Base-by-base conservation (phyloP, 2,329 filamentous ascomycete genomes). In the Cercospora zeina region DNA sequence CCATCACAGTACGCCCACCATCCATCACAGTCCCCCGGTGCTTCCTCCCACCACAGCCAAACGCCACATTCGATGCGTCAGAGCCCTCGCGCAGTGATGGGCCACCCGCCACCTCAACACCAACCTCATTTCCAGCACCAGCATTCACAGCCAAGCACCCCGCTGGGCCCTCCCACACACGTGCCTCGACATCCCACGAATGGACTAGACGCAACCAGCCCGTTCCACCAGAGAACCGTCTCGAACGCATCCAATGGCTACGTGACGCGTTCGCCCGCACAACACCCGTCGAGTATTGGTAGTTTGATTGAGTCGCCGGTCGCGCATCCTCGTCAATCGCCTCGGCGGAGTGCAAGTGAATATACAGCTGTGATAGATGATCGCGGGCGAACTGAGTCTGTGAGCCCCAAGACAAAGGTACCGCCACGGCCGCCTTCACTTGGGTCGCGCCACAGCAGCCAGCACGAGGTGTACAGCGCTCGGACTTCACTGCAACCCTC, bases 391-490 rank as follows among this genome's bases (percentile, higher is more conserved):
- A 90, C 87, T 73, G 75, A 89, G 58, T 93, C 89, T 71, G 85
- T 93, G 55, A 93, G 89, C 73, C 90, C 91, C 31, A 92, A 91
- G 77, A 91, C 89, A 36, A 74, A 73, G 47, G 62, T 73, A 4
- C 69, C 68, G 14, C 70, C 70, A 27, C 69, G 71, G 2, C 60
- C 67, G 16, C 68, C 71, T 53, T 73, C 71, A 33, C 64, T 67
- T 51, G 66, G 65, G 16, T 74, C 72, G 36, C 66, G 73, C 47
- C 70, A 74, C 37, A 72, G 70, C 59, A 75, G 73, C 61, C 66
- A 69, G 62, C 68, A 73, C 53, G 72, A 75, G 36, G 50, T 62
- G 42, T 63, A 69, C 58, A 70, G 68, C 56, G 63, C 63, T 27
- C 65, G 69, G 54, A 70, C 66, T 58, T 72, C 71, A 33, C 53